Evolutionary conservation across 352 stramenopile species (phyloP).

Genomic region (Globisporangium radiosum): DNA sequence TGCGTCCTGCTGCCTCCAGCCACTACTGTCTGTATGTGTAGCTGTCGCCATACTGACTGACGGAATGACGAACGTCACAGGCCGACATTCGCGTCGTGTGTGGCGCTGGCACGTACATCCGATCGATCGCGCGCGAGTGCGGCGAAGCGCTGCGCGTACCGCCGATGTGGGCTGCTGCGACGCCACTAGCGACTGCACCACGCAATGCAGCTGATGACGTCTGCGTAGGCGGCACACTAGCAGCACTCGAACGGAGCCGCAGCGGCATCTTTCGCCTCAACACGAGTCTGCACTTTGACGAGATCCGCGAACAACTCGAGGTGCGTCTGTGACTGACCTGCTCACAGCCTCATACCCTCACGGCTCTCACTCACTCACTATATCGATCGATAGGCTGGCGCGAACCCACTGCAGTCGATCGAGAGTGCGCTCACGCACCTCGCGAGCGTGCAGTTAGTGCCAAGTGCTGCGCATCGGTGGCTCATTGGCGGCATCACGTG

Average conservation of each 20-base stretch:
- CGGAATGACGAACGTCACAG: neutral
- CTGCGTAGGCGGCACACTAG: conserved; percentile 61
- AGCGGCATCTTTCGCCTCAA: conserved; percentile 51
- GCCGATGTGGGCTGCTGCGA: conserved; percentile 10
- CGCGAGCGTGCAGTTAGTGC: conserved; percentile 30
- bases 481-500: conserved; percentile 34
- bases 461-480: conserved; percentile 31
- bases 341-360: neutral
- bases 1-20: conserved; percentile 7
- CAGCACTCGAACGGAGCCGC: conserved; percentile 47
- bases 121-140: conserved; percentile 81
- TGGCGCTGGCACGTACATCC: conserved; percentile 79
- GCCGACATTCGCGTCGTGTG: conserved; percentile 56
- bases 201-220: conserved; percentile 28
- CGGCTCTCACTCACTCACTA: neutral
- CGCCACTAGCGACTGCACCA: conserved; percentile 12
- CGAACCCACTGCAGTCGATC: conserved; percentile 40
- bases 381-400: conserved; percentile 1
- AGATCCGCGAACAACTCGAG: conserved; percentile 34
- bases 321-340: conserved; percentile 14
- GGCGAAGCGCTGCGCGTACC: conserved; percentile 57
- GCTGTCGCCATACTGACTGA: neutral
- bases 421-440: conserved; percentile 55
- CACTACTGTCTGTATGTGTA: neutral
- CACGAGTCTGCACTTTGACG: conserved; percentile 50